phyloP scores from a whole-genome alignment of 495 filamentous ascomycete species.

The Lasiosphaeria ovina region DNA sequence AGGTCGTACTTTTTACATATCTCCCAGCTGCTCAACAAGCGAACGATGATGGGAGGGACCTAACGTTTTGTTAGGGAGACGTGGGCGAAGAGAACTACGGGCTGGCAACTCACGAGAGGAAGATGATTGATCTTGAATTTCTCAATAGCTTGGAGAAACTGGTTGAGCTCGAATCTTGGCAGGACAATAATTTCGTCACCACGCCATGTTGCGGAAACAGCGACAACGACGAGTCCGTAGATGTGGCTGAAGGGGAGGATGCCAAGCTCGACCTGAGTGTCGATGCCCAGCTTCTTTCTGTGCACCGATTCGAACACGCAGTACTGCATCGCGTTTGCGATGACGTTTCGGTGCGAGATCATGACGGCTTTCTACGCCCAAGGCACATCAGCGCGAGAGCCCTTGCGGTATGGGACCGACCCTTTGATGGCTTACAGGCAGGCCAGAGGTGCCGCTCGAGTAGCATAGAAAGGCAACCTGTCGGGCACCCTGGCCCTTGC shows the following conservation, averaged over 20 bases:
- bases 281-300: slow-evolving; percentile 36
- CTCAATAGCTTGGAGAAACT: slow-evolving; percentile 65
- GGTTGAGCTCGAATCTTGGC: slow-evolving; percentile 76
- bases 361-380: slow-evolving; percentile 81
- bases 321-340: slow-evolving; percentile 75
- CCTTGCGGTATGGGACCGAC: background rate
- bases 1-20: slow-evolving; percentile 70
- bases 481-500: slow-evolving; percentile 69
- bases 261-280: slow-evolving; percentile 64
- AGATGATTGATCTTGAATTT: slow-evolving; percentile 68
- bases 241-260: slow-evolving; percentile 86
- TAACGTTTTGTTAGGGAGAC: slow-evolving; percentile 23
- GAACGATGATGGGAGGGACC: slow-evolving; percentile 86
- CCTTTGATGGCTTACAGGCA: slow-evolving; percentile 58
- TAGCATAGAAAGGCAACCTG: slow-evolving; percentile 85
- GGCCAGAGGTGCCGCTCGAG: slow-evolving; percentile 82
- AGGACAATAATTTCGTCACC: slow-evolving; percentile 79
- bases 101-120: slow-evolving; percentile 52
- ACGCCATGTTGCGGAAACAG: slow-evolving; percentile 64
- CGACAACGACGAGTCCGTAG: slow-evolving; percentile 77
- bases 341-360: slow-evolving; percentile 88
- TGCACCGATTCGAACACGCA: slow-evolving; percentile 50
- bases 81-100: background rate
- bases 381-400: slow-evolving; percentile 12
- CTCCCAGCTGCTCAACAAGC: slow-evolving; percentile 66